These are phyloP conservation scores for Teratosphaeria gauchensis DNA, from an alignment of 2,329 filamentous ascomycete species.

Conservation along the genomic window DNA sequence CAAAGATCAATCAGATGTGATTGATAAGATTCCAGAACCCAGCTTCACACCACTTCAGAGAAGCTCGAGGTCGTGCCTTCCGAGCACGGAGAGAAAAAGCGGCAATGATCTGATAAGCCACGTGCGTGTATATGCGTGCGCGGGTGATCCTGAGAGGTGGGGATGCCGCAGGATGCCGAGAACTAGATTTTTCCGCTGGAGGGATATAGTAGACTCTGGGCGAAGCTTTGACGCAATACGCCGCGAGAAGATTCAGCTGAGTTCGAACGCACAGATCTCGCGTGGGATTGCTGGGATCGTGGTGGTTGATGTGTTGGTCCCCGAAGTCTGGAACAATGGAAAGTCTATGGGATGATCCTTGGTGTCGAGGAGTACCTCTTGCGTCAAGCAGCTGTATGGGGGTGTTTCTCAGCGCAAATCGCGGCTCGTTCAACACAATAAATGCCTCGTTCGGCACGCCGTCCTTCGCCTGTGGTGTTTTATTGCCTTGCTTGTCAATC, in stretches of 20 bases:
- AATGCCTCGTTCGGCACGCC: not conserved
- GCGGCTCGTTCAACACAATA: not conserved
- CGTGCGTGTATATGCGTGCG: not conserved
- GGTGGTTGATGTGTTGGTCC: not conserved
- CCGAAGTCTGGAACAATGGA: not conserved
- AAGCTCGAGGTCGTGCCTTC: not conserved
- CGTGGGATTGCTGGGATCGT: not conserved
- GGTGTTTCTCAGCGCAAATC: not conserved
- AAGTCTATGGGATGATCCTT: not conserved
- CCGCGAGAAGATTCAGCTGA: not conserved
- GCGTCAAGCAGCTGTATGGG: not conserved
- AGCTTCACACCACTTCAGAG: not conserved
- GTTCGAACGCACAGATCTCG: not conserved
- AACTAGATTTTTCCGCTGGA: not conserved
- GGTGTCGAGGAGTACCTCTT: not conserved
- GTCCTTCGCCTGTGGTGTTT: not conserved
- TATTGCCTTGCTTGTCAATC: not conserved
- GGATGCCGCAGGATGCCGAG: not conserved
- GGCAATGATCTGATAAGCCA: not conserved
- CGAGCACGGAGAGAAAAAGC: not conserved
- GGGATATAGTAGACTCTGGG: too few relatives aligned
- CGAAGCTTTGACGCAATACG: too few relatives aligned
- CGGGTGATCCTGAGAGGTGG: not conserved
- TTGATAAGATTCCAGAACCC: conserved; percentile 2
- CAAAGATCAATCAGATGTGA: conserved; percentile 4